Evolutionary conservation across 2,329 filamentous ascomycete genomes (phyloP), one percentile per base, ranked within the genome.

Genomic region (Xylariaceae sp.): DNA sequence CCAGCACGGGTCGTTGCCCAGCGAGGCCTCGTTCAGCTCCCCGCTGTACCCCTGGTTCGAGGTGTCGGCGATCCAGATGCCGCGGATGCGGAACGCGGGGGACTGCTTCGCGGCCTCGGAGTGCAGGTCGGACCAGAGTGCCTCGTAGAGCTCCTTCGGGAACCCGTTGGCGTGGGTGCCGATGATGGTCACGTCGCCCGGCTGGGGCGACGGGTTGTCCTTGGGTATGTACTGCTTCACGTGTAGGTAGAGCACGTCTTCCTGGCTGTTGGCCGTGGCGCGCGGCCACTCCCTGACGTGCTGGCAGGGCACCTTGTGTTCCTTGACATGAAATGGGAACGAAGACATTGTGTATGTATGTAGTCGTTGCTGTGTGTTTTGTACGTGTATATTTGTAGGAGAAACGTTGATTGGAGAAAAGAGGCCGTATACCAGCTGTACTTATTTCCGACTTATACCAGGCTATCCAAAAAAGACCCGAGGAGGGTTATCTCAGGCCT

Each of bases 91-190:
- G 52, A 94, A 76, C 13, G 78, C 80, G 40, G 11, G 76, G n/a
- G 78, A 79, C 38, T 11, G 63, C 58, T 48, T 74, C 72, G 5
- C 81, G 67, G 13, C 38, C 11, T 21, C 44, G 13, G 70, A 63
- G 50, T 85, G 69, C 2, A 96, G 68, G 36, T 95, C 87, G 43
- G 90, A 86, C 85, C 88, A 96, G 0, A 96, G 68, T 0, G 90
- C 85, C 55, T 96, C 89, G 57, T 96, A 96, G 2, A 96, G 65
- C 69, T 97, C 90, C 84, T 96, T 97, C 9, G 87, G 85, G 51
- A 96, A 95, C 9, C 83, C 90, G 66, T 96, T 96, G 34, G 88
- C 90, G 64, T 96, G 89, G 4, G 83, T 83, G 9, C 76, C 88
- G 39, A 97, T 79, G 42, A 97, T 81, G 14, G 88, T 96, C 7